These are phyloP conservation scores for Vitis rupestris DNA, from an alignment of 164 flowering plant species.

Conservation along the genomic window DNA sequence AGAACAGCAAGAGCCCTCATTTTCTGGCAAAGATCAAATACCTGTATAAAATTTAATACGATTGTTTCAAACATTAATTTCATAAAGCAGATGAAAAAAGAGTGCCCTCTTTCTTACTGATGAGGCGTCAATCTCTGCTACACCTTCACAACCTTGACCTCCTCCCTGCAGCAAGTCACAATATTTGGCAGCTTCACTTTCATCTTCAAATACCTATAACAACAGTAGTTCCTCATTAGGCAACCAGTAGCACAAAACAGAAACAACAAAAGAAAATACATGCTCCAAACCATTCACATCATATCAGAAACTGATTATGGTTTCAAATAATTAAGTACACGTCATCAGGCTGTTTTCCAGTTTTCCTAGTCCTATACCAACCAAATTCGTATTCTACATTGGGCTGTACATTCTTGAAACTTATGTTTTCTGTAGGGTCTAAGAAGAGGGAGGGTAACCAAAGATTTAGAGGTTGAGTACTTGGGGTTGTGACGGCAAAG, in stretches of 20 bases:
- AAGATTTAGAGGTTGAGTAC: no score
- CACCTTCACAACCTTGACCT: conserved; percentile 93
- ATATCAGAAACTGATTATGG: not conserved
- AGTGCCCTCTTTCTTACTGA: conserved; percentile 47
- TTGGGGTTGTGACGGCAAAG: no score
- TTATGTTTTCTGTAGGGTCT: no score
- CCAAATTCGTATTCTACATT: no score
- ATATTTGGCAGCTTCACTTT: conserved; percentile 76
- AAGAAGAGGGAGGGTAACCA: no score
- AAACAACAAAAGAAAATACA: not conserved
- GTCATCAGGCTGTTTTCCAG: no score
- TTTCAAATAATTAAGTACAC: no score
- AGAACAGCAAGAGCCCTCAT: conserved; percentile 91
- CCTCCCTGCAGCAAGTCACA: conserved; percentile 90
- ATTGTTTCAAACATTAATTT: not conserved
- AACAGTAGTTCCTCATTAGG: not conserved
- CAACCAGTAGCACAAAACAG: not conserved
- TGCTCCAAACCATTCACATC: no score
- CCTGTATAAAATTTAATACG: conserved; percentile 39
- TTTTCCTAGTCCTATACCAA: no score
- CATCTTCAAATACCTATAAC: conserved; percentile 90
- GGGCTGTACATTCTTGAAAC: no score
- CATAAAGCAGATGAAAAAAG: not conserved
- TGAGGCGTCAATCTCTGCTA: conserved; percentile 94
- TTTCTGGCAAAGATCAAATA: conserved; percentile 84